A percentile compares a stretch with the other conserved stretches of the same genome.
phyloP scores from a whole-genome alignment of 257 asterid genomes.

The Solanum virginianum region DNA sequence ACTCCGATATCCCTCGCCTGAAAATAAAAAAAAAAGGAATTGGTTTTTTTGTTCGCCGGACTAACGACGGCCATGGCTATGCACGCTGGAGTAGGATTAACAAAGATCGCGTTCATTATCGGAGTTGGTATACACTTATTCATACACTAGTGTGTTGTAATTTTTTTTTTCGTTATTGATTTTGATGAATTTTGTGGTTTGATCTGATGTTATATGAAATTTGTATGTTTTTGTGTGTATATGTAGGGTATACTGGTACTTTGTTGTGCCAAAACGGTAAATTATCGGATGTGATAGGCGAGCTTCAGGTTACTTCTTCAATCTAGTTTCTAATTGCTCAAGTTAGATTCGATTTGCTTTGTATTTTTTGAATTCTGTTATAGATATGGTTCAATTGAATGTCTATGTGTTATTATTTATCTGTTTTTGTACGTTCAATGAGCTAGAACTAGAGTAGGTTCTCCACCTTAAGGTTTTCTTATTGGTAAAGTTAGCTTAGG shows the following conservation, averaged over 20 bases:
- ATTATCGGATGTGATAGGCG: conserved; percentile 22
- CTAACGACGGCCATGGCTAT: neutral
- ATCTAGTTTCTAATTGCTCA: neutral
- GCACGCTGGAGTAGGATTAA: conserved; percentile 8
- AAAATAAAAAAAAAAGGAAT: neutral
- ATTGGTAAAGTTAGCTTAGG: neutral
- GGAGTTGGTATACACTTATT: conserved; percentile 1
- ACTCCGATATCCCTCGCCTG: neutral
- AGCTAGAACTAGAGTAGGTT: neutral
- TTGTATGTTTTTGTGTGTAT: neutral
- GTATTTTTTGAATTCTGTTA: neutral
- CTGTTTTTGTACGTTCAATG: neutral
- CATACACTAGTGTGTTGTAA: neutral
- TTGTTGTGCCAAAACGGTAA: conserved; percentile 20
- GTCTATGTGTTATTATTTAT: neutral
- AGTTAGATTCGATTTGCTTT: neutral
- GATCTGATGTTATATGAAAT: neutral
- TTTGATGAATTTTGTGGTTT: neutral
- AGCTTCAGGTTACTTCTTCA: neutral
- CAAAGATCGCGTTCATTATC: neutral
- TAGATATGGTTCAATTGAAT: neutral
- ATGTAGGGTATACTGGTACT: conserved; percentile 26
- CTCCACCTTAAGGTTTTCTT: no score
- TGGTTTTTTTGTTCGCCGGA: neutral
- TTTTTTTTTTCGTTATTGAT: neutral